phyloP scores from a whole-genome alignment of 805 yeast genomes.

The Monosporozyma solicola region DNA sequence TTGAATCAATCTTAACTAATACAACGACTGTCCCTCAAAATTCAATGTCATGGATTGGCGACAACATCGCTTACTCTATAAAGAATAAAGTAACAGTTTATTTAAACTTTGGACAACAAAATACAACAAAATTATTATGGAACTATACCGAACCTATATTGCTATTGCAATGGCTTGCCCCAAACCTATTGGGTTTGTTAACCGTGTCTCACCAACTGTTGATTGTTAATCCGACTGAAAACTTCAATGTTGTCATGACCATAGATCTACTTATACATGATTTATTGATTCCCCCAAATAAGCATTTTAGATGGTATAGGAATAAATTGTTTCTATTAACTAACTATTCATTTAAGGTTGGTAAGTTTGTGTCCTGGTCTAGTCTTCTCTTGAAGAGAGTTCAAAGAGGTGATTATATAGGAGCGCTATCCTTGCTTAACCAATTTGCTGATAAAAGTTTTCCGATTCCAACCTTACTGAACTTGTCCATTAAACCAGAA shows the following conservation, averaged over 20 bases:
- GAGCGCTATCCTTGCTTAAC: constrained; percentile 20
- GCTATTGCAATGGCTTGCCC: constrained; percentile 20
- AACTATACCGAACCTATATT: constrained; percentile 12
- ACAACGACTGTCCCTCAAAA: constrained; percentile 4
- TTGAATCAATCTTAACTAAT: neutral
- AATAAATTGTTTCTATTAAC: constrained; percentile 18
- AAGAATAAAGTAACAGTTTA: constrained; percentile 8
- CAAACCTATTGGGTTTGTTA: constrained; percentile 14
- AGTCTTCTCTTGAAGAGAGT: constrained; percentile 22
- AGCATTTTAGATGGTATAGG: constrained; percentile 14
- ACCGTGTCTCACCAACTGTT: constrained; percentile 24
- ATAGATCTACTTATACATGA: constrained; percentile 22
- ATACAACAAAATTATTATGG: neutral
- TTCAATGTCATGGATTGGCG: constrained; percentile 14
- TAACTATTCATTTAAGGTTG: constrained; percentile 20
- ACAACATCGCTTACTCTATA: constrained; percentile 15
- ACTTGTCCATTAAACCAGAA: constrained; percentile 7
- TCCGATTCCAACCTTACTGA: constrained; percentile 13
- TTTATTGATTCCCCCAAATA: constrained; percentile 21
- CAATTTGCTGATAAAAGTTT: constrained; percentile 13
- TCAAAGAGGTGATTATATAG: constrained; percentile 22
- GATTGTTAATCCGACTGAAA: constrained; percentile 9
- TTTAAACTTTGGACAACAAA: neutral
- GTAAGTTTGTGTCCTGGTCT: constrained; percentile 27
- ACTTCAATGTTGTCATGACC: constrained; percentile 9